Conservation (phyloP, 306 rosid genomes). For the Cicer arietinum region DNA sequence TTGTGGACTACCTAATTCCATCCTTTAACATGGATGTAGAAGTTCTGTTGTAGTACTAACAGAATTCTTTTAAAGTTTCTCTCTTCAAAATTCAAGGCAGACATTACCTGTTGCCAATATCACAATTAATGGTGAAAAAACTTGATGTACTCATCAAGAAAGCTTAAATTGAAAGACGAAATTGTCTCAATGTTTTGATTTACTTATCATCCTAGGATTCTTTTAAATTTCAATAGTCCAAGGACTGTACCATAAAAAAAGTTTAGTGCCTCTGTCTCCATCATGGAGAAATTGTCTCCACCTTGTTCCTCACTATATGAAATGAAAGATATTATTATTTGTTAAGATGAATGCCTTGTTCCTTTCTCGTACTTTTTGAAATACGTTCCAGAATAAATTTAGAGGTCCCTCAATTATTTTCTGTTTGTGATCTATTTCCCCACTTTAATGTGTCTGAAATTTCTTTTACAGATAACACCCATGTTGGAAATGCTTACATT, state of each 20-base stretch:
- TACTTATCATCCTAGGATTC: constrained; percentile 8
- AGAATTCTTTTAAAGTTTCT: constrained; percentile 2
- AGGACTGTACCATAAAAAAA: not conserved
- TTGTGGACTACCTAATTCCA: constrained; percentile 21
- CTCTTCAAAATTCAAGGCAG: constrained; percentile 35
- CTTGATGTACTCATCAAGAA: constrained; percentile 32
- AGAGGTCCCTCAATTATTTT: not conserved
- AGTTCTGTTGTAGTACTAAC: constrained; percentile 21
- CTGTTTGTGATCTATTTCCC: constrained; percentile 32
- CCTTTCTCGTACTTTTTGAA: constrained; percentile 22
- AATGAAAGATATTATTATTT: constrained; percentile 15
- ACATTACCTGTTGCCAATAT: constrained; percentile 21
- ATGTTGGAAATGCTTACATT: constrained; percentile 57
- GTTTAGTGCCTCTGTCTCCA: not conserved
- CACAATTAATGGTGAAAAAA: constrained; percentile 2
- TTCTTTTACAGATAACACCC: constrained; percentile 55
- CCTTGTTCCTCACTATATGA: constrained; percentile 1
- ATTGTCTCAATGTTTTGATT: constrained; percentile 34
- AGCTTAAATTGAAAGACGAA: constrained; percentile 31
- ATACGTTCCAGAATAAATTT: not conserved
- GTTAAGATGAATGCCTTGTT: constrained; percentile 26
- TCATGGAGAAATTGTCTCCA: not conserved
- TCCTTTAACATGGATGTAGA: constrained; percentile 38
- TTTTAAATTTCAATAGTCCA: constrained; percentile 22
- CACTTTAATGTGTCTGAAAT: constrained; percentile 23